Evolutionary conservation across 1,284 basidiomycete species (phyloP).

Genomic region (Cutaneotrichosporon daszewskae): DNA sequence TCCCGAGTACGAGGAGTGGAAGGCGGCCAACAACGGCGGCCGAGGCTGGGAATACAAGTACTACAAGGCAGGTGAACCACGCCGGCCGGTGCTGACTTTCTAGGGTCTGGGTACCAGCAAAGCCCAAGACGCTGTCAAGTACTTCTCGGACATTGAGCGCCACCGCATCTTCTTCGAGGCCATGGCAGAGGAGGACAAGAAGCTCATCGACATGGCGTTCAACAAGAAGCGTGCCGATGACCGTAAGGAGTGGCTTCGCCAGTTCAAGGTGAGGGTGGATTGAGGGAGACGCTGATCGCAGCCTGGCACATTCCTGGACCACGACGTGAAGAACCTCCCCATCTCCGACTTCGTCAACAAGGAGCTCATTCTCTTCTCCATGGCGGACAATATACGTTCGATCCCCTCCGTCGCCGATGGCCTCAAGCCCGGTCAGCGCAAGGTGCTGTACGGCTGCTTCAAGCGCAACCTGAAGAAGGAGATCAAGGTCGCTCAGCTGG

Average conservation of each 20-base stretch:
- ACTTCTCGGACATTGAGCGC: slow-evolving; percentile 86
- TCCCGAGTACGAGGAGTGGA: slow-evolving; percentile 93
- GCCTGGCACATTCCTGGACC: slow-evolving; percentile 93
- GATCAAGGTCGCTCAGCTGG: slow-evolving; percentile 94
- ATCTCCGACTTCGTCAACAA: slow-evolving; percentile 96
- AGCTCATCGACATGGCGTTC: slow-evolving; percentile 95
- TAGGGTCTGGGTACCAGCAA: slow-evolving; percentile 94
- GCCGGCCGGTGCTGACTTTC: neutral
- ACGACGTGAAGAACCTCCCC: slow-evolving; percentile 78
- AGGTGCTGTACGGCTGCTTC: slow-evolving; percentile 94
- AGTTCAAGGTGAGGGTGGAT: slow-evolving; percentile 65
- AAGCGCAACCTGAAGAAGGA: slow-evolving; percentile 88
- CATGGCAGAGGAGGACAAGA: slow-evolving; percentile 73
- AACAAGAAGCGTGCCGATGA: slow-evolving; percentile 99
- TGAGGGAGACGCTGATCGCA: slow-evolving; percentile 37
- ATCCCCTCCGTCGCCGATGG: slow-evolving; percentile 92
- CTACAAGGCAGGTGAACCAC: slow-evolving; percentile 67
- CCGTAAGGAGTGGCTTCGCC: slow-evolving; percentile 95
- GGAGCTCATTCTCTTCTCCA: slow-evolving; percentile 97
- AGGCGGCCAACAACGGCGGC: slow-evolving; percentile 69
- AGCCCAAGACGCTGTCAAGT: slow-evolving; percentile 81
- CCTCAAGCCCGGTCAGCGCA: slow-evolving; percentile 97
- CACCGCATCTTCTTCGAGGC: slow-evolving; percentile 90
- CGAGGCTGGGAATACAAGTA: slow-evolving; percentile 90
- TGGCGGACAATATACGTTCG: slow-evolving; percentile 97